A percentile compares a stretch with the other conserved stretches of the same genome.
Conservation (phyloP, 805 yeast genomes). For the Pichia manshurica region DNA sequence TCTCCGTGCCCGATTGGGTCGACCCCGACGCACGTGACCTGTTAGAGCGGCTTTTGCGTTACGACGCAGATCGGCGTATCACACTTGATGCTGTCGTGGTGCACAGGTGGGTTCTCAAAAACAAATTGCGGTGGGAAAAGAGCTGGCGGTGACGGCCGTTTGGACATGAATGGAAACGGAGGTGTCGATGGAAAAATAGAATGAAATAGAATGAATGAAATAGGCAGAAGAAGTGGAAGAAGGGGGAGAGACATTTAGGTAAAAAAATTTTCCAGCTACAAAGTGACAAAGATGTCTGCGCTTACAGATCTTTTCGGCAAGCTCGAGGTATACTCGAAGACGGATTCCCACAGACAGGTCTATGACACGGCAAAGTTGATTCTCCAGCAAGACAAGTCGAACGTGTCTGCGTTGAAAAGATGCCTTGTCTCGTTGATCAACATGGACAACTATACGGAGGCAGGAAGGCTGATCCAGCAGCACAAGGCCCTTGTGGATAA, state of each 20-base stretch:
- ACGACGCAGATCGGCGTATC: slow-evolving; percentile 48
- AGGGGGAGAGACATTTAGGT: no score
- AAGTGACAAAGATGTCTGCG: slow-evolving; percentile 7
- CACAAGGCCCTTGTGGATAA: not conserved
- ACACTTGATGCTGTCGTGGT: slow-evolving; percentile 51
- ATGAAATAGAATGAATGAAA: not conserved
- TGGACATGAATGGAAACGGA: not conserved
- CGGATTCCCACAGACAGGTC: slow-evolving; percentile 33
- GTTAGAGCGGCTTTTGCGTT: slow-evolving; percentile 55
- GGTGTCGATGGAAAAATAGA: not conserved
- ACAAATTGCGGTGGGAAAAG: slow-evolving; percentile 53
- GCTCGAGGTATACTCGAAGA: slow-evolving; percentile 31
- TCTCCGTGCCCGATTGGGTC: slow-evolving; percentile 64
- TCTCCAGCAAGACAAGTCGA: slow-evolving; percentile 26
- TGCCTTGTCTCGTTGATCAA: slow-evolving; percentile 57
- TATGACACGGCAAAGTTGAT: slow-evolving; percentile 27
- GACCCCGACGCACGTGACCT: slow-evolving; percentile 73
- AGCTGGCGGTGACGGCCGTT: not conserved
- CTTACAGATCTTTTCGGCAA: slow-evolving; percentile 29
- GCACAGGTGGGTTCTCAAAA: slow-evolving; percentile 82
- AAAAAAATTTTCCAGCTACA: no score
- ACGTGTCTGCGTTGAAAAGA: slow-evolving; percentile 29
- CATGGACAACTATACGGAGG: slow-evolving; percentile 49
- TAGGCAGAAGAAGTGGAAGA: no score
- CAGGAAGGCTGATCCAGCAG: slow-evolving; percentile 28